Conservation (phyloP, 2,329 filamentous ascomycete genomes). For the Colletotrichum spinosum region DNA sequence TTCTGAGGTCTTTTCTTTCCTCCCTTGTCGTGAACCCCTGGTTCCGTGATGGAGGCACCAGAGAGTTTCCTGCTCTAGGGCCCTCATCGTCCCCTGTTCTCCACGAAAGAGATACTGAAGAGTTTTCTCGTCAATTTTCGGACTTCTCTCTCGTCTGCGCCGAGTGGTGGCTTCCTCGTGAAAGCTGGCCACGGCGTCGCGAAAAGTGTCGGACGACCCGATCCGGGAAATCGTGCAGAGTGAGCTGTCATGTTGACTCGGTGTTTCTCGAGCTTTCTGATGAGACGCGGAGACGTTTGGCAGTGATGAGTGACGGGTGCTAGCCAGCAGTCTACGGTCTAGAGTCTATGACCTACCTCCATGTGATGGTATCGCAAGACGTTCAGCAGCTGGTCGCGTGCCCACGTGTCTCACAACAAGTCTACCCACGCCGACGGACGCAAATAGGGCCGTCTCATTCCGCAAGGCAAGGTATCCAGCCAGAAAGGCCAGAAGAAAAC, state of each 20-base stretch:
- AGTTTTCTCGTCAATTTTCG: not conserved
- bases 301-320: too few species aligned
- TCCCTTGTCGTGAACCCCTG: not conserved
- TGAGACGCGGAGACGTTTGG: too few species aligned
- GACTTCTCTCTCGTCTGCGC: not conserved
- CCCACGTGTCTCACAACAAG: constrained; percentile 29
- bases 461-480: not conserved
- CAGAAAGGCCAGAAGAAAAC: too few species aligned
- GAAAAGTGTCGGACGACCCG: not conserved
- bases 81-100: too few species aligned
- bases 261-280: not conserved
- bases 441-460: constrained; percentile 8
- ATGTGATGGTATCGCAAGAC: constrained; percentile 32
- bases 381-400: constrained; percentile 31
- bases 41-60: constrained; percentile 3
- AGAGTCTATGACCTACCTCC: not conserved
- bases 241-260: constrained; percentile 7
- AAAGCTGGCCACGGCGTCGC: constrained; percentile 2
- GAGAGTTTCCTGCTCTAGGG: constrained; percentile 1
- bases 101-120: not conserved
- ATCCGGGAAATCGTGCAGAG: not conserved
- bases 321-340: too few species aligned
- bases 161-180: constrained; percentile 24
- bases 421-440: constrained; percentile 6
- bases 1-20: constrained; percentile 38